Evolutionary conservation across 2,329 filamentous ascomycete species (phyloP), one percentile per base, ranked within the genome.

Genomic region (Calonectria crousiana): DNA sequence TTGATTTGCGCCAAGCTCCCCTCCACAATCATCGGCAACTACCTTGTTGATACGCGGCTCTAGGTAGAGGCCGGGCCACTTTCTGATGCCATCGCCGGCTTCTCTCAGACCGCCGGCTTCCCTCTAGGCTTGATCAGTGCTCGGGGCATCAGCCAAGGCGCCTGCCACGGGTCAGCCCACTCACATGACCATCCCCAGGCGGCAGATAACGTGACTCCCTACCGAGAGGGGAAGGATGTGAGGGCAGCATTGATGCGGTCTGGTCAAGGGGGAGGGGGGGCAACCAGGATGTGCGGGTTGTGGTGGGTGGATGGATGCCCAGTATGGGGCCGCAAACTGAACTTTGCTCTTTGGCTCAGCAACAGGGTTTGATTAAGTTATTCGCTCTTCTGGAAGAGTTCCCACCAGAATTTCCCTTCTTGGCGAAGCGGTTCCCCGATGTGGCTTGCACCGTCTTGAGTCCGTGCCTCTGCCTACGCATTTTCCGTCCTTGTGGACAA

Each of bases 281-380:
- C 60, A 47, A 13, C 36, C 70, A 58, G 69, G 44, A 56, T 36
- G 72, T 67, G 75, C 72, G 65, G 72, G 72, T 75, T 73, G 71
- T 34, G 34, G 13, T 34, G 52, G 41, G 38, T 75, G 68, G 73
- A 76, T 72, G 73, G 72, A 77, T 72, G 69, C 72, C 71, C 73
- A 73, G 75, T 75, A 73, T 49, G 66, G 75, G 75, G 30, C 65
- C 38, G 32, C 30, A 20, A 71, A 47, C 71, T 74, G 72, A 80
- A 80, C 62, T 72, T 65, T 71, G 38, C 69, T 71, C 74, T 56
- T 75, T 80, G 78, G 78, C 77, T 80, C 71, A 76, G 77, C 77
- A 77, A 80, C 77, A 80, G 74, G 78, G 78, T 80, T 80, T 75
- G 74, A 75, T 79, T 79, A 75, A 75, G 60, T 60, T 64, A 72